Evolutionary conservation across 169 alveolate genomes (phyloP).

Genomic region (Blepharisma undulans): DNA sequence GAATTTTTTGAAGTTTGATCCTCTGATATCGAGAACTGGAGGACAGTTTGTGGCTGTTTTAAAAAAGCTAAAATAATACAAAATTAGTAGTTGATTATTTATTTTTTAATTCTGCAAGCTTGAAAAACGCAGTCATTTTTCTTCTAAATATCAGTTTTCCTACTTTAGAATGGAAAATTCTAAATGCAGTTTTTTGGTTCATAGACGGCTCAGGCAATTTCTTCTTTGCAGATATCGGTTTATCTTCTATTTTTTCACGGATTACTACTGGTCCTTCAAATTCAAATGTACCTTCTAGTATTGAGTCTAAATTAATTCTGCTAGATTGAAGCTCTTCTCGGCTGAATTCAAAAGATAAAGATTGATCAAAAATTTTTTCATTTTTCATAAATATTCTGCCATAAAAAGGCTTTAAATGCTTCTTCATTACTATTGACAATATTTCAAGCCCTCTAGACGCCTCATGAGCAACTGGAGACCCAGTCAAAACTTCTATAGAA

Average conservation of each 20-base stretch:
- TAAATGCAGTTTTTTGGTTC: not conserved
- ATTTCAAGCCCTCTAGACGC: not conserved
- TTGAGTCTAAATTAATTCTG: not conserved
- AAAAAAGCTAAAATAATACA: not conserved
- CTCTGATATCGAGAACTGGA: constrained; percentile 37
- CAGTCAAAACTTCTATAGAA: not conserved
- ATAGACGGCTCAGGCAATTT: not conserved
- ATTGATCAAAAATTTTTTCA: not conserved
- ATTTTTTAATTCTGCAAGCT: not conserved
- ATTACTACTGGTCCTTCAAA: not conserved
- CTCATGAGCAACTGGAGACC: not conserved
- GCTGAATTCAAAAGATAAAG: not conserved
- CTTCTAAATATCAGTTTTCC: constrained; percentile 28
- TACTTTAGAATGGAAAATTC: constrained; percentile 27
- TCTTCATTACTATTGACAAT: not conserved
- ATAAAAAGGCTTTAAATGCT: not conserved
- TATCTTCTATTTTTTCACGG: not conserved
- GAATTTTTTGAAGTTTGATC: constrained; percentile 49
- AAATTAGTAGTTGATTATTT: not conserved
- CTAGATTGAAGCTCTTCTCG: not conserved
- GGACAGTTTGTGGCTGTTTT: constrained; percentile 51
- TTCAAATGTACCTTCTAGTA: not conserved
- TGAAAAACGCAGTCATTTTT: constrained; percentile 26
- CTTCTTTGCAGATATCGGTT: not conserved
- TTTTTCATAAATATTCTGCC: not conserved